Conservation (phyloP, 1,284 basidiomycete species). For the Ceratobasidium sp. region DNA sequence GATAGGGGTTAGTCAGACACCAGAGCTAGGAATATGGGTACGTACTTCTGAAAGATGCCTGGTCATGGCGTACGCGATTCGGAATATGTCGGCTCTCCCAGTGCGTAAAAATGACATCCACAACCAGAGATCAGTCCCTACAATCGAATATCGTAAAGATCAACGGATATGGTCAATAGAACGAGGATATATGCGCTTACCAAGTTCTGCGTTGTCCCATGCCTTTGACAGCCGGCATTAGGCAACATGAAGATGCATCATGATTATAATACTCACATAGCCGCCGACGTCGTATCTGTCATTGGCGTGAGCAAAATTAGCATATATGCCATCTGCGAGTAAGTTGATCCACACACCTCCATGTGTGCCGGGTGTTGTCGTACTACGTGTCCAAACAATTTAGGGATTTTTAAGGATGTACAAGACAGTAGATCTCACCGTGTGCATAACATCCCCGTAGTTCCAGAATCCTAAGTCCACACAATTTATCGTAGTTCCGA, state of each 20-base stretch:
- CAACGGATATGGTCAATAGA: neutral
- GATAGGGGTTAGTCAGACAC: neutral
- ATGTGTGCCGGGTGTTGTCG: slow-evolving; percentile 61
- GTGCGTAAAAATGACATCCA: slow-evolving; percentile 64
- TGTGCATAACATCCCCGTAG: slow-evolving; percentile 63
- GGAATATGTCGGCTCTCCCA: slow-evolving; percentile 61
- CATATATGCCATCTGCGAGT: neutral
- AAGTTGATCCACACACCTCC: slow-evolving; percentile 51
- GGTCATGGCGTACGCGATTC: slow-evolving; percentile 60
- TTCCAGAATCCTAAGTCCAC: slow-evolving; percentile 57
- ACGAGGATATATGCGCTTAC: neutral
- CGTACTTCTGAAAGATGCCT: slow-evolving; percentile 59
- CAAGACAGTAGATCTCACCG: slow-evolving; percentile 51
- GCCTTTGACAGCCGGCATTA: slow-evolving; percentile 29
- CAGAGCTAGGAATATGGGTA: neutral
- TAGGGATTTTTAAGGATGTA: slow-evolving; percentile 39
- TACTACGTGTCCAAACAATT: slow-evolving; percentile 9
- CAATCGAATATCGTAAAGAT: neutral
- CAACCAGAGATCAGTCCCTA: slow-evolving; percentile 62
- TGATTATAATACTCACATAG: slow-evolving; percentile 56
- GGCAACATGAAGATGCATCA: neutral
- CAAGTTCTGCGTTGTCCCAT: slow-evolving; percentile 57
- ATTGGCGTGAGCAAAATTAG: neutral
- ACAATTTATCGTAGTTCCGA: neutral
- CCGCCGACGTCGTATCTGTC: slow-evolving; percentile 61